A percentile compares a stretch with the other conserved stretches of the same genome.
These are phyloP conservation scores for Claviceps pazoutovae DNA, from an alignment of 2,329 filamentous ascomycete genomes.

Conservation along the genomic window DNA sequence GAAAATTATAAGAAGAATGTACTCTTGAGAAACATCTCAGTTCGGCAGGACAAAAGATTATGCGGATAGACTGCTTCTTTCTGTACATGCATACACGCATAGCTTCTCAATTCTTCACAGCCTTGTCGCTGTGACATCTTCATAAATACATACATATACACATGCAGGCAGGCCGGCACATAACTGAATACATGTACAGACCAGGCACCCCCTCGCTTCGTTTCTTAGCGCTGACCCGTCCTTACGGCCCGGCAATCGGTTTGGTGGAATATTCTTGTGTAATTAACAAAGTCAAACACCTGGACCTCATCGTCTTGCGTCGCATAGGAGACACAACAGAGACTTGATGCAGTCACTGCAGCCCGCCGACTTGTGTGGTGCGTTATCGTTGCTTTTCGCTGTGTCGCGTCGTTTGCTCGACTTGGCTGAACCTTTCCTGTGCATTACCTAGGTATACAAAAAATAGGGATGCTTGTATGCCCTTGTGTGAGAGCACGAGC, in stretches of 20 bases:
- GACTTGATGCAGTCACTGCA: background rate
- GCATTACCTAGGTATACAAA: background rate
- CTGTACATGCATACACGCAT: too few relatives aligned
- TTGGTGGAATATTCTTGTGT: background rate
- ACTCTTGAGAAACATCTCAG: too few relatives aligned
- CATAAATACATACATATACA: background rate
- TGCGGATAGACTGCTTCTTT: background rate
- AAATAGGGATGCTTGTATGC: background rate
- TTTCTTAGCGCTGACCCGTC: constrained; percentile 1
- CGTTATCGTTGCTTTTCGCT: background rate
- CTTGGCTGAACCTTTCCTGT: background rate
- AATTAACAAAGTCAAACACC: background rate
- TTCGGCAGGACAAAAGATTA: too few relatives aligned
- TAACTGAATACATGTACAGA: too few relatives aligned
- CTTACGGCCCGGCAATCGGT: background rate
- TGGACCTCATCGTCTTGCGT: background rate
- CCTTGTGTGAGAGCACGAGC: background rate
- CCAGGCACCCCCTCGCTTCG: background rate
- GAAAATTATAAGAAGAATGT: too few relatives aligned
- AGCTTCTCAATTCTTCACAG: too few relatives aligned
- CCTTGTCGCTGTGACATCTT: background rate
- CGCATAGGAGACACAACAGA: background rate
- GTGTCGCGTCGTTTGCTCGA: background rate
- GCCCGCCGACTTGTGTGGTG: too few relatives aligned
- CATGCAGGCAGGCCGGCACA: background rate